Conservation (phyloP, 2,329 filamentous ascomycete species). For the Coniella vitis region DNA sequence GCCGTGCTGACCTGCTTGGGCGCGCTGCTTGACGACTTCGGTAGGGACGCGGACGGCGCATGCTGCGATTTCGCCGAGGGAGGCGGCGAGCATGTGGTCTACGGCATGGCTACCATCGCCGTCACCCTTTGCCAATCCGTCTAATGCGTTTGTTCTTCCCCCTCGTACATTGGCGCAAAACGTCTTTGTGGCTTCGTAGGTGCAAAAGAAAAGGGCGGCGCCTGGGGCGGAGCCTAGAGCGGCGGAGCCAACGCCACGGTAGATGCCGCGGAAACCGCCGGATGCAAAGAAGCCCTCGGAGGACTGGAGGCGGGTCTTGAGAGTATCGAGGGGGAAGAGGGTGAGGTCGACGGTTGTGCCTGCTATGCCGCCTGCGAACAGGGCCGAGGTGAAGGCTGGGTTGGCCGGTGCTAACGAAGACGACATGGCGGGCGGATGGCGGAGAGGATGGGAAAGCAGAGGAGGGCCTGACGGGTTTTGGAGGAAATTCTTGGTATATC, state of each 20-base stretch:
- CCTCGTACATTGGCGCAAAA: slow-evolving; percentile 30
- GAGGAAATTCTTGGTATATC: neutral
- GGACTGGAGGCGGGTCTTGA: slow-evolving; percentile 95
- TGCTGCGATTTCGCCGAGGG: slow-evolving; percentile 81
- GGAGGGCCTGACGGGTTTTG: neutral
- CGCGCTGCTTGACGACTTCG: slow-evolving; percentile 94
- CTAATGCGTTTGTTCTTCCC: neutral
- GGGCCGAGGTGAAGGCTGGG: slow-evolving; percentile 51
- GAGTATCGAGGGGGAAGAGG: slow-evolving; percentile 94
- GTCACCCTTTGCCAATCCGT: neutral
- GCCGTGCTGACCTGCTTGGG: slow-evolving; percentile 79
- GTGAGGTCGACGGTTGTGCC: slow-evolving; percentile 95
- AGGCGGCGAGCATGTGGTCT: slow-evolving; percentile 78
- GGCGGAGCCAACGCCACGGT: slow-evolving; percentile 84
- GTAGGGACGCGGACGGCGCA: slow-evolving; percentile 91
- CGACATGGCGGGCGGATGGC: neutral
- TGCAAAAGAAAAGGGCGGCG: slow-evolving; percentile 95
- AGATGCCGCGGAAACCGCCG: slow-evolving; percentile 87
- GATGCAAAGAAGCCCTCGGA: slow-evolving; percentile 68
- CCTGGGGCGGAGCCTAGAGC: slow-evolving; percentile 88
- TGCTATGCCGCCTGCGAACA: slow-evolving; percentile 79
- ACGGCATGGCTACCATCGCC: slow-evolving; percentile 21
- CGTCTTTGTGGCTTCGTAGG: slow-evolving; percentile 72
- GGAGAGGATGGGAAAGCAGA: neutral
- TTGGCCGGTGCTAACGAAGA: slow-evolving; percentile 19